These are phyloP conservation scores for Helminthosporium solani DNA, from an alignment of 2,329 filamentous ascomycete species.

Conservation along the genomic window DNA sequence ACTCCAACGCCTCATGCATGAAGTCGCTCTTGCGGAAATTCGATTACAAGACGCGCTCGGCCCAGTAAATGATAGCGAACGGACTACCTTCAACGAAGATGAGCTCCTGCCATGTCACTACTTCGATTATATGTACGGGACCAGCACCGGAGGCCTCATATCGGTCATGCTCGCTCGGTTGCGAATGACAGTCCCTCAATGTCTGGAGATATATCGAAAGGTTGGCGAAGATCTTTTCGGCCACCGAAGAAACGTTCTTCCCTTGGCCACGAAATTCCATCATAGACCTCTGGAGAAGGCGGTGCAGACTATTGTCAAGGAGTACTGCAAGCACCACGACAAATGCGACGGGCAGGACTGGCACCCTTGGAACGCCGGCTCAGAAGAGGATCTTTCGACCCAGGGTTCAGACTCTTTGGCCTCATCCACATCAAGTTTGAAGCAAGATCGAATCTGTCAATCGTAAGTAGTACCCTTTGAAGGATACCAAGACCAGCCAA, in stretches of 20 bases:
- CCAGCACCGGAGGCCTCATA: conserved; percentile 54
- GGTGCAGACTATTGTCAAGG: conserved; percentile 47
- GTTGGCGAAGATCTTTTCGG: conserved; percentile 53
- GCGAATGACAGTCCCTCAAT: conserved; percentile 52
- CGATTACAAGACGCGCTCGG: conserved; percentile 47
- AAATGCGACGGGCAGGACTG: conserved; percentile 48
- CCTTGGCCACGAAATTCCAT: conserved; percentile 52
- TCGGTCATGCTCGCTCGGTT: conserved; percentile 52
- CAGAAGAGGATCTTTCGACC: conserved; percentile 8
- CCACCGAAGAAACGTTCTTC: conserved; percentile 45
- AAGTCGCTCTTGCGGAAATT: conserved; percentile 48
- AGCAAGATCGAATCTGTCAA: conserved; percentile 40
- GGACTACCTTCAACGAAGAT: conserved; percentile 40
- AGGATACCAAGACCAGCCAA: background rate
- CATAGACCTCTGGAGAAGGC: conserved; percentile 52
- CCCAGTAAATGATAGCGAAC: conserved; percentile 27
- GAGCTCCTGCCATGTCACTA: conserved; percentile 53
- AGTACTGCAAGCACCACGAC: conserved; percentile 47
- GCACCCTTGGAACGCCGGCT: conserved; percentile 45
- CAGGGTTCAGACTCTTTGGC: background rate
- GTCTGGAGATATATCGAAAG: conserved; percentile 48
- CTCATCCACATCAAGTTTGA: conserved; percentile 3
- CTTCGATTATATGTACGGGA: conserved; percentile 57
- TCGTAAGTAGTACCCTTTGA: conserved; percentile 27
- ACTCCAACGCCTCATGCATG: conserved; percentile 51